phyloP scores from a whole-genome alignment of 176 grass and related monocot genomes.

The Triticum aestivum region IWGSC_CS_RefSeq_v2.1 NC_057795.1:100800605-100801104 shows the following conservation, averaged over 20 bases:
- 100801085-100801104: neutral
- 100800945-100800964: neutral
- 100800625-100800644: neutral
- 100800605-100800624: neutral
- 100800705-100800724: neutral
- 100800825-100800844: neutral
- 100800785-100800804: neutral
- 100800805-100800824: too few species aligned
- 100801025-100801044: neutral
- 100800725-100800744: neutral
- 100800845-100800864: neutral
- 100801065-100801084: neutral
- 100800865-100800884: too few species aligned
- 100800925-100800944: neutral
- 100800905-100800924: neutral
- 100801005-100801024: neutral
- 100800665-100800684: neutral
- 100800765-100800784: neutral
- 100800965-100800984: neutral
- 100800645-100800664: conserved; percentile 2
- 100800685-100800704: neutral
- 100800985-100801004: neutral
- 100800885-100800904: neutral
- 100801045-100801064: neutral
- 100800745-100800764: neutral